phyloP scores from a whole-genome alignment of 148 eudicot genomes.

The Rhododendron griersonianum region DNA sequence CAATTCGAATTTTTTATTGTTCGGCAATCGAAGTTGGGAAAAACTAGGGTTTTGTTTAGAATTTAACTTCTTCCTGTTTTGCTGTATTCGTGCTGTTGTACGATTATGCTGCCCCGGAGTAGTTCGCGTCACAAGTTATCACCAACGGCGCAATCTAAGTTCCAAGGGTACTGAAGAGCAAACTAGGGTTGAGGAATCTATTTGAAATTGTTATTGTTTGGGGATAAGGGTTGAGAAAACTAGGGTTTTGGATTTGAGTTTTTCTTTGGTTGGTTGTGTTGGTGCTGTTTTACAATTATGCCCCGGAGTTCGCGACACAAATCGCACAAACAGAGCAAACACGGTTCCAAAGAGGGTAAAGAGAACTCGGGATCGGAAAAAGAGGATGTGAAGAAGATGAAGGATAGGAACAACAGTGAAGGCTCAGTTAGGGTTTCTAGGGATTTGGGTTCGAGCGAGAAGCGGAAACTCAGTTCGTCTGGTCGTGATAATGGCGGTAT shows the following conservation, averaged over 20 bases:
- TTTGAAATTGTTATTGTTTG: background rate
- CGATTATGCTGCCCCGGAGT: background rate
- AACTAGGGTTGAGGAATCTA: background rate
- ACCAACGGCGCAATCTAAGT: background rate
- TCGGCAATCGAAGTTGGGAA: background rate
- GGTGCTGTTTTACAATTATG: constrained; percentile 31
- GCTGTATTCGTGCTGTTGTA: background rate
- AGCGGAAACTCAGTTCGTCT: constrained; percentile 42
- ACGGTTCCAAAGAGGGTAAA: constrained; percentile 50
- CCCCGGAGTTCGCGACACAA: constrained; percentile 91
- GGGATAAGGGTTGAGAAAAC: background rate
- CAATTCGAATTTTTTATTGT: background rate
- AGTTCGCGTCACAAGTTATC: background rate
- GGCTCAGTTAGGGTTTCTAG: constrained; percentile 46
- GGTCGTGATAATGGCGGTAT: constrained; percentile 44
- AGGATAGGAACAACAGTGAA: constrained; percentile 45
- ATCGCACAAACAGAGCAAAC: constrained; percentile 74
- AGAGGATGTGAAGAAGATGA: constrained; percentile 59
- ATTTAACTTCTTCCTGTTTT: background rate
- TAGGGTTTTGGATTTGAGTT: background rate
- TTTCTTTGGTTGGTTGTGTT: background rate
- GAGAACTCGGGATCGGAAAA: constrained; percentile 71
- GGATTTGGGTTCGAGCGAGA: constrained; percentile 58
- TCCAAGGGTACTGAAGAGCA: background rate
- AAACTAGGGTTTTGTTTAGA: background rate